phyloP scores from a whole-genome alignment of 176 grass and related monocot species.

The Dactylis glomerata region DNA sequence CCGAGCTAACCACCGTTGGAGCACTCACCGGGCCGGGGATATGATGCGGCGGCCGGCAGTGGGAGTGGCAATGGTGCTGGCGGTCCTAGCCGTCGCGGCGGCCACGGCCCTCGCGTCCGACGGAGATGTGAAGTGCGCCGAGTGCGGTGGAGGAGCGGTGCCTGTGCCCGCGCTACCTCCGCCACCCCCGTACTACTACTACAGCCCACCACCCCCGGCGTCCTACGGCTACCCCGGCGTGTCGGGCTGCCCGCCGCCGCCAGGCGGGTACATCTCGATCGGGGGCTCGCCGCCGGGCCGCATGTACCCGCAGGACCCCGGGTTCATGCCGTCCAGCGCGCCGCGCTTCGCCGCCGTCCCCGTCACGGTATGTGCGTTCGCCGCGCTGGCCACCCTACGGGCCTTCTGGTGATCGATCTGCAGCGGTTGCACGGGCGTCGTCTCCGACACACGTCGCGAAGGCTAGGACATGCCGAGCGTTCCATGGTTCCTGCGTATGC shows the following conservation, averaged over 20 bases:
- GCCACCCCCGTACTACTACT: conserved; percentile 56
- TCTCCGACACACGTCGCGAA: not conserved
- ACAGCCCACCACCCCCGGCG: conserved; percentile 51
- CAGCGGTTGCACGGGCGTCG: not conserved
- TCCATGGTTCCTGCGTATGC: conserved; percentile 6
- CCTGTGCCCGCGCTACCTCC: conserved; percentile 26
- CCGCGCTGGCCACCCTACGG: not conserved
- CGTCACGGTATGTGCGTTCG: not conserved
- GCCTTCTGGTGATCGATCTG: conserved; percentile 28
- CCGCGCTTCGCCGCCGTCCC: conserved; percentile 20
- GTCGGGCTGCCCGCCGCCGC: conserved; percentile 37
- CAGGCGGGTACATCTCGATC: conserved; percentile 34
- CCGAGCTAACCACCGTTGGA: not conserved
- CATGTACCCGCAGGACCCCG: conserved; percentile 54
- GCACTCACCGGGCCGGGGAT: not conserved
- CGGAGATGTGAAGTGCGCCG: conserved; percentile 39
- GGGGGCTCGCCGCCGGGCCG: conserved; percentile 37
- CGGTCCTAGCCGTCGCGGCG: not conserved
- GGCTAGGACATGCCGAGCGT: not conserved
- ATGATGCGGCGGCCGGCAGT: not conserved
- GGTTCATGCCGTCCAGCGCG: conserved; percentile 45
- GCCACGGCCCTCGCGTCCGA: not conserved
- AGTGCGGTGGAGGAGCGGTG: conserved; percentile 8
- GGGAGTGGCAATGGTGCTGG: not conserved
- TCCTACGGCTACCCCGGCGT: conserved; percentile 35